Base-by-base conservation (phyloP, 192 early-diverging fungal genomes). In the Coemansia sp. region DNA sequence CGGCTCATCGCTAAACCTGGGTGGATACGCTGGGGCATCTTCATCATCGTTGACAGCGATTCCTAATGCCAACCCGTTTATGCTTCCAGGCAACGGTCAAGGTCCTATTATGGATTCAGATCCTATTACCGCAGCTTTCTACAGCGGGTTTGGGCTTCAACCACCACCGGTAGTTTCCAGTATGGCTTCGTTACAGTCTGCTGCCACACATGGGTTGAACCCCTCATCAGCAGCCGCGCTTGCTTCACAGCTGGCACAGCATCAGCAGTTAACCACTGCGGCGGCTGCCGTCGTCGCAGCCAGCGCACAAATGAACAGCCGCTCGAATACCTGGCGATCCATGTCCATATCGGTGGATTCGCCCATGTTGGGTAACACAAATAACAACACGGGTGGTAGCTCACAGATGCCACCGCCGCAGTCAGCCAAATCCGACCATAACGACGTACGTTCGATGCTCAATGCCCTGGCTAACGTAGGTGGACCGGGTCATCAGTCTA, bases 71-170 rank as follows among this genome's bases (percentile, higher is more conserved):
- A 83, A 83, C 52, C 80, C 80, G n/a, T 71, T 83, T 34, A 83
- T 83, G 80, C 75, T 83, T 3, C 75, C 80, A 11, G 80, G 80
- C 39, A 83, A 72, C 55, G 80, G 76, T 53, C 77, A 76, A 35
- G 82, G 68, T 11, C 82, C 82, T 6, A 43, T 65, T 3, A 20
- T 52, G 12, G 77, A 79, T 51, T 39, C 71, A 7, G 82, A 84
- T 33, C 73, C 82, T 11, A 75, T 84, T 41, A 75, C 77, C 2
- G 66, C 76, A 0, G 76, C 81, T 4, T 84, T 84, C 65, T 84
- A 84, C 71, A 71, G 77, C 48, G 77, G 77, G 11, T 79, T 84
- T 61, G 82, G 82, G 3, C 36, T 83, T 28, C 22, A 28, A 28
- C 54, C 71, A 34, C 55, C 62, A n/a, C 61, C 75, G 6, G 22